These are phyloP conservation scores for Euryodendron excelsum DNA, from an alignment of 148 eudicot species.

Conservation along the genomic window DNA sequence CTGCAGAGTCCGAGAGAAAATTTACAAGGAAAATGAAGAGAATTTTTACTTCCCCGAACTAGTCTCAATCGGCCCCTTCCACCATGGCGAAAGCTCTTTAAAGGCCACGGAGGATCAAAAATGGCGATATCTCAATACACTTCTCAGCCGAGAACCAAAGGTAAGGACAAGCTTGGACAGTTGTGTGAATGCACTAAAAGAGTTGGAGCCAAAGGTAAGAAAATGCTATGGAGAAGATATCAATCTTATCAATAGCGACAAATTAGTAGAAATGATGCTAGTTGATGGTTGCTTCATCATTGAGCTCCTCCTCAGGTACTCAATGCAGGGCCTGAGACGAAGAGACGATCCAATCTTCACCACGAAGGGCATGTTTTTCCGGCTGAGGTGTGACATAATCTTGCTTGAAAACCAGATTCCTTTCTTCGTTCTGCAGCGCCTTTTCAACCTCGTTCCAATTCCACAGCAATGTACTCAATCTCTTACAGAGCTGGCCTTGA, in stretches of 20 bases:
- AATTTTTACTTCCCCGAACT: constrained; percentile 34
- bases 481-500: constrained; percentile 39
- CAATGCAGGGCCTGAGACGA: constrained; percentile 37
- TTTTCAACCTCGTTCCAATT: constrained; percentile 39
- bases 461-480: constrained; percentile 28
- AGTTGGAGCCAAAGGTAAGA: constrained; percentile 44
- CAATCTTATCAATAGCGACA: constrained; percentile 22
- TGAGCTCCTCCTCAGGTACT: constrained; percentile 47
- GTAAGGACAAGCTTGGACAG: constrained; percentile 24
- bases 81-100: constrained; percentile 27
- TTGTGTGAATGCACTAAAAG: constrained; percentile 38
- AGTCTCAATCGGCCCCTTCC: constrained; percentile 63
- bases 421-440: constrained; percentile 38
- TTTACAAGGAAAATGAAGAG: constrained; percentile 15
- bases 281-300: constrained; percentile 57
- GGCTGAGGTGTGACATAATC: constrained; percentile 44
- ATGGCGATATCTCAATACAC: constrained; percentile 53
- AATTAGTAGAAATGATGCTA: constrained; percentile 46
- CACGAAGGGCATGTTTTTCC: constrained; percentile 21
- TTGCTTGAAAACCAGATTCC: constrained; percentile 66
- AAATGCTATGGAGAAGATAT: constrained; percentile 37
- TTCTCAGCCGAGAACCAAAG: constrained; percentile 30
- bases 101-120: constrained; percentile 43
- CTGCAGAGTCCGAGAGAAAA: constrained; percentile 28
- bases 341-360: constrained; percentile 48